Evolutionary conservation across 1,139 yeast species (phyloP), one percentile per base, ranked within the genome.

Genomic region (Blastobotrys petasosporus): DNA sequence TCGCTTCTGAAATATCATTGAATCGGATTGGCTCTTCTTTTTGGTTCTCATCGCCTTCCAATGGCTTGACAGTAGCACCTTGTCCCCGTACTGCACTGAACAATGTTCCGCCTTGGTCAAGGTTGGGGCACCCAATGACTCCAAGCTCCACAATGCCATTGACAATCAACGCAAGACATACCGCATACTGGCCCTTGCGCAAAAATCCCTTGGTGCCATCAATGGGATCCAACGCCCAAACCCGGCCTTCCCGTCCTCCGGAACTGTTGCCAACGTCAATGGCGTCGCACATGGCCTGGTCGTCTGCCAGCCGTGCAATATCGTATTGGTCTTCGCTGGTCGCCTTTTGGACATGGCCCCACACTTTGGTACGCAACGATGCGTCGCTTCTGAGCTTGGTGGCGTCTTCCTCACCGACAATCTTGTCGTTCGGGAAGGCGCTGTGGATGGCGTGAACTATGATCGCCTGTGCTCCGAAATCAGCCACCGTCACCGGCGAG

Each of bases 191-290:
- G 52, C 90, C 97, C 37, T 95, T 95, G 61, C 99, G 75, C 49
- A 92, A 71, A 61, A 92, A 92, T 0, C 99, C 99, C 63, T 90
- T 90, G 16, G 99, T 92, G 12, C 99, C 99, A 62, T 92, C 99
- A 52, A 92, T 90, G 31, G 99, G 99, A 62, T 92, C 99, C 59
- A 92, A 69, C 0, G 97, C 95, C 99, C 99, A 92, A 64, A 85
- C 80, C 53, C 97, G 73, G 29, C 96, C 95, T 39, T 66, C 70
- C 33, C 70, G 57, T 2, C 96, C 95, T 46, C 97, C 97, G 51
- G 73, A 61, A 33, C 85, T 84, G 58, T 77, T 75, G 39, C 97
- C 97, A 51, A 73, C 68, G 63, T 90, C 96, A 52, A 92, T 85
- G 37, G 83, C 74, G 9, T 76, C 71, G 53, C 76, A 75, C 51